phyloP scores from a whole-genome alignment of 2,329 filamentous ascomycete species.

The Thelonectria blattea region DNA sequence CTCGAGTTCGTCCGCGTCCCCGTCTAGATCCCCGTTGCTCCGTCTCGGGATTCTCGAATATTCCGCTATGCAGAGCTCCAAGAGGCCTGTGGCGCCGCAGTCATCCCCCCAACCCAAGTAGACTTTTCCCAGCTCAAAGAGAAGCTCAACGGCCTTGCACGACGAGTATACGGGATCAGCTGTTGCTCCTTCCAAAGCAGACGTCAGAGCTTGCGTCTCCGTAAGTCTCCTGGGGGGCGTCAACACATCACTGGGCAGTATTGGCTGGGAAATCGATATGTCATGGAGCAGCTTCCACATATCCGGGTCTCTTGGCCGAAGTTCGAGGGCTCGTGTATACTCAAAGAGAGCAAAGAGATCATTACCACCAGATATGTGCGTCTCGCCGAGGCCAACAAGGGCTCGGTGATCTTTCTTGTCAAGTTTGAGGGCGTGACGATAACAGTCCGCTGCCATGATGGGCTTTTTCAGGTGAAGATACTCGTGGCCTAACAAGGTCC shows the following conservation, averaged over 20 bases:
- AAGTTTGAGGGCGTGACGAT: background rate
- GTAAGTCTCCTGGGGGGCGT: background rate
- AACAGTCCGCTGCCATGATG: background rate
- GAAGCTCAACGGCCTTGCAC: background rate
- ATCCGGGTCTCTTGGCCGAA: background rate
- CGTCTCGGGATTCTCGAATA: background rate
- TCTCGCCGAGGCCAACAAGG: background rate
- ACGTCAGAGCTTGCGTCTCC: background rate
- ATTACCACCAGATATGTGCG: background rate
- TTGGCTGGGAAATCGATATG: background rate
- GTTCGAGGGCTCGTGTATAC: background rate
- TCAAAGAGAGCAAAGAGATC: background rate
- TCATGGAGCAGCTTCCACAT: background rate
- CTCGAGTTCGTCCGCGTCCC: background rate
- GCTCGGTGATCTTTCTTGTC: background rate
- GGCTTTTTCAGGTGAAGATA: background rate
- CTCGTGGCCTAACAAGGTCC: background rate
- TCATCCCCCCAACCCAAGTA: background rate
- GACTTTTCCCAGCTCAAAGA: background rate
- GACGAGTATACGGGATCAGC: background rate
- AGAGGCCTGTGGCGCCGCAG: background rate
- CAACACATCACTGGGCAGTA: background rate
- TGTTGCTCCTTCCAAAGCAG: background rate
- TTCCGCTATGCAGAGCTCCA: background rate
- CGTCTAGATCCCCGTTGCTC: background rate